phyloP scores from a whole-genome alignment of 768 basidiomycete species.

The Leucocoprinus sp. region DNA sequence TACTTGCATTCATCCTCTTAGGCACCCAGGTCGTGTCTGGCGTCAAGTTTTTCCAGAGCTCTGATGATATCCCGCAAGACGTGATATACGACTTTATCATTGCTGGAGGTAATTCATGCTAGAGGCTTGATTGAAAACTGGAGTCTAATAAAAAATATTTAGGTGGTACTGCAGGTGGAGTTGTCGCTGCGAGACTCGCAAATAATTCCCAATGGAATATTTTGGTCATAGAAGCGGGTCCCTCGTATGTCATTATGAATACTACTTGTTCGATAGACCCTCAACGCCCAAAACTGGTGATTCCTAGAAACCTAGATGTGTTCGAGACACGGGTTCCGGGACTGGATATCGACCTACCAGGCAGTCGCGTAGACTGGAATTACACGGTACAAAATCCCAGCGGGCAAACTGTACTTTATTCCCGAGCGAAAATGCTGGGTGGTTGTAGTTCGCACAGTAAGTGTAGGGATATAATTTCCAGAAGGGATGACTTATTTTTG shows the following conservation, averaged over 20 bases:
- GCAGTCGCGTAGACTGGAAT: not conserved
- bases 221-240: constrained; percentile 12
- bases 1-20: too few species aligned
- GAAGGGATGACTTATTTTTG: not conserved
- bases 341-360: not conserved
- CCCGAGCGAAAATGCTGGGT: not conserved
- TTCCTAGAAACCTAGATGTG: not conserved
- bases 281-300: not conserved
- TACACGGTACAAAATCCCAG: not conserved
- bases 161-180: constrained; percentile 12
- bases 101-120: constrained; percentile 16
- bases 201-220: constrained; percentile 11
- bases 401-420: not conserved
- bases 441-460: not conserved
- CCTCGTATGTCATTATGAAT: constrained; percentile 8
- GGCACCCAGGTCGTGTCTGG: not conserved
- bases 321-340: not conserved
- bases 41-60: not conserved
- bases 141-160: too few species aligned
- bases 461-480: not conserved
- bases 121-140: not conserved
- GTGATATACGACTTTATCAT: constrained; percentile 17
- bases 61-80: not conserved
- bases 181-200: constrained; percentile 7
- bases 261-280: not conserved